These are phyloP conservation scores for Globisporangium emineosum DNA, from an alignment of 352 stramenopile genomes.

Conservation along the genomic window DNA sequence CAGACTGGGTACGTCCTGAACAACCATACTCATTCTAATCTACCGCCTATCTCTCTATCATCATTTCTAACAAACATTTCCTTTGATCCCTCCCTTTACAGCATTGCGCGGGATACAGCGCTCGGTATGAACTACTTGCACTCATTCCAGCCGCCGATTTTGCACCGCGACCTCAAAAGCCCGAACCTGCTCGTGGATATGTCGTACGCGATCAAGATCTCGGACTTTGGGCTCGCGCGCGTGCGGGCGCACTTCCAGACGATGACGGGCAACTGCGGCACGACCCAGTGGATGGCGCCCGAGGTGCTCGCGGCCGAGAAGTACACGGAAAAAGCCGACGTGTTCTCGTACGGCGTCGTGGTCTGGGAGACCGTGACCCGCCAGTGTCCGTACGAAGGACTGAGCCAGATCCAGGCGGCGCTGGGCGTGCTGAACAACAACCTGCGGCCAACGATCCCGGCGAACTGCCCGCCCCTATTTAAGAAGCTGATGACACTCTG, in stretches of 20 bases:
- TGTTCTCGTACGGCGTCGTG: slow-evolving; percentile 87
- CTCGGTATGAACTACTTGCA: slow-evolving; percentile 88
- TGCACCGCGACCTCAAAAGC: slow-evolving; percentile 87
- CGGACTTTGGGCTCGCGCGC: slow-evolving; percentile 83
- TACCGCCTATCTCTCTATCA: neutral
- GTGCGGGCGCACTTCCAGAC: slow-evolving; percentile 85
- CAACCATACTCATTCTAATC: neutral
- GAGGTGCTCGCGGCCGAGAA: slow-evolving; percentile 82
- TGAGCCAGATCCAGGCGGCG: slow-evolving; percentile 88
- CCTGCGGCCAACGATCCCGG: slow-evolving; percentile 74
- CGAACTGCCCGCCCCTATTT: slow-evolving; percentile 71
- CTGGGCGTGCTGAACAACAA: slow-evolving; percentile 88
- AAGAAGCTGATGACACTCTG: slow-evolving; percentile 86
- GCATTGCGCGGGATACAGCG: slow-evolving; percentile 76
- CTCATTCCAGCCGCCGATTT: slow-evolving; percentile 81
- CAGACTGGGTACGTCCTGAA: slow-evolving; percentile 49
- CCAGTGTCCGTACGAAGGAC: slow-evolving; percentile 88
- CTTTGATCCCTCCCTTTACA: slow-evolving; percentile 14
- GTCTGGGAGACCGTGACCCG: slow-evolving; percentile 88
- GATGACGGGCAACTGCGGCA: slow-evolving; percentile 86
- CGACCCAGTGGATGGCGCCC: slow-evolving; percentile 85
- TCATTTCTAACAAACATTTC: neutral
- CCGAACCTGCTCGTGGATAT: slow-evolving; percentile 79
- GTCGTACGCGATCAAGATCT: slow-evolving; percentile 85
- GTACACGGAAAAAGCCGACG: slow-evolving; percentile 86